Evolutionary conservation across 2,329 filamentous ascomycete genomes (phyloP), one percentile per base, ranked within the genome.

Genomic region (Ophiosphaerella korrae): DNA sequence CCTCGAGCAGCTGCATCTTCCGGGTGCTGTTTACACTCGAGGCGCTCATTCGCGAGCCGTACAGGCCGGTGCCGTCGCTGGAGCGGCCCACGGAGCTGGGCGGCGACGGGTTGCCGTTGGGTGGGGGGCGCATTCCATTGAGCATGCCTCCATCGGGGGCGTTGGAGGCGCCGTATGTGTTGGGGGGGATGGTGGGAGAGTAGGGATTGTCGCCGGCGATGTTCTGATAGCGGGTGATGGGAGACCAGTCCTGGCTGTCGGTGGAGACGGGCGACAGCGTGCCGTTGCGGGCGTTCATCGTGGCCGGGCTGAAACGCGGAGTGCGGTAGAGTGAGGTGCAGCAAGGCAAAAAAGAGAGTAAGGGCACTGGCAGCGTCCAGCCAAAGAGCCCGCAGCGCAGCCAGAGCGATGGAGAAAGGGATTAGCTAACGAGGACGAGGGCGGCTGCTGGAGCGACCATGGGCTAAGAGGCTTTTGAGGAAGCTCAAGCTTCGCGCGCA

Each of bases 51-150:
- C 69, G 72, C 35, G 68, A 58, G 42, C 73, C 87, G 55, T 80
- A 91, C 56, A 88, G 74, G 52, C 84, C 84, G 35, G 88, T 89
- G 50, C 89, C 91, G 70, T 88, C 87, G 74, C 91, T 97, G 44
- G 90, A 95, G 57, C 89, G 84, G 56, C 89, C 90, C 62, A 97
- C 82, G 5, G 93, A 97, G 58, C 88, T 90, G 23, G 94, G 93
- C 47, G 93, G 92, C 43, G 93, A 97, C 45, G 93, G 84, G 66
- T 84, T 84, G 60, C 76, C 76, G 52, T 75, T 75, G 57, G 36
- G 57, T 56, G 61, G 67, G 64, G 72, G 75, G 64, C 70, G 68
- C 73, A 77, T 75, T 78, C 84, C 76, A 79, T 81, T 73, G 79
- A 82, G 86, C 65, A 78, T 73, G 58, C 66, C 67, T 45, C 73